Conservation (phyloP, 2,329 filamentous ascomycete species). For the Hypomyces perniciosus region DNA sequence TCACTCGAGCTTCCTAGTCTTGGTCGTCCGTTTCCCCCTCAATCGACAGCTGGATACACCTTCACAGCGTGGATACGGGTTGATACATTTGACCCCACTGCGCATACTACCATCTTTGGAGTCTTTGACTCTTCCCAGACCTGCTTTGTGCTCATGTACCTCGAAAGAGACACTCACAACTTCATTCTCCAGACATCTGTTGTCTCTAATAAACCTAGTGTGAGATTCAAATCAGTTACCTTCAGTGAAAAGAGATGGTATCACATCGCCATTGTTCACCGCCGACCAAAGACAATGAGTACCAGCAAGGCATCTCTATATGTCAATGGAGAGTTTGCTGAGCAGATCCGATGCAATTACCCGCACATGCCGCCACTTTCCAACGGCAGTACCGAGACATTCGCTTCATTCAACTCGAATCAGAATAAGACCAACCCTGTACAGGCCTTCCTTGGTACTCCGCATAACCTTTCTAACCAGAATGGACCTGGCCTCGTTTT, state of each 20-base stretch:
- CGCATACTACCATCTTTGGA: slow-evolving; percentile 93
- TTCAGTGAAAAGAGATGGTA: slow-evolving; percentile 84
- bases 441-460: slow-evolving; percentile 90
- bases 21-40: slow-evolving; percentile 77
- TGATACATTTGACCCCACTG: slow-evolving; percentile 74
- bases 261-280: slow-evolving; percentile 84
- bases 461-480: slow-evolving; percentile 74
- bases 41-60: slow-evolving; percentile 76
- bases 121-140: slow-evolving; percentile 88
- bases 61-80: slow-evolving; percentile 85
- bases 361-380: slow-evolving; percentile 66
- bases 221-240: slow-evolving; percentile 78
- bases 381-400: slow-evolving; percentile 59
- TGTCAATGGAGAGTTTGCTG: slow-evolving; percentile 87
- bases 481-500: slow-evolving; percentile 66
- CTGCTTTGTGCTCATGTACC: slow-evolving; percentile 88
- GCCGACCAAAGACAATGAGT: slow-evolving; percentile 66
- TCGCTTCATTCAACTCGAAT: slow-evolving; percentile 60
- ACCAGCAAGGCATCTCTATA: slow-evolving; percentile 82
- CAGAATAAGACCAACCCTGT: slow-evolving; percentile 59
- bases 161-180: slow-evolving; percentile 88
- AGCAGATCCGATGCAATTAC: slow-evolving; percentile 86
- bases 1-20: slow-evolving; percentile 87
- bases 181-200: slow-evolving; percentile 96
- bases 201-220: slow-evolving; percentile 75